Conservation (phyloP, 2,329 filamentous ascomycete species). For the Lecanosticta acicola region DNA sequence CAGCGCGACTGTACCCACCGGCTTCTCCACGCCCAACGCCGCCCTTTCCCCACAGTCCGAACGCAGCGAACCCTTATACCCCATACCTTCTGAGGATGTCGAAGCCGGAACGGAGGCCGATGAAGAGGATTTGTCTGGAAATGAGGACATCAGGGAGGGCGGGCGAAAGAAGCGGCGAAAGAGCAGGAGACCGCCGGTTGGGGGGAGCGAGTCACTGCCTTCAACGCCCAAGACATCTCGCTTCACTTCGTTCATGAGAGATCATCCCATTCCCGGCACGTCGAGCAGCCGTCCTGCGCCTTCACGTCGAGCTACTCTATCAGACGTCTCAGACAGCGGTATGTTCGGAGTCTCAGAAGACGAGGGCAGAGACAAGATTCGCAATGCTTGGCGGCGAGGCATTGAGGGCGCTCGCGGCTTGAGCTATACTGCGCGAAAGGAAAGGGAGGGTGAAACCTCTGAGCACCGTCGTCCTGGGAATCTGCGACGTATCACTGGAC, state of each 20-base stretch:
- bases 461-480: slow-evolving; percentile 39
- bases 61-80: slow-evolving; percentile 29
- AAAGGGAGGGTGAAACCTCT: slow-evolving; percentile 28
- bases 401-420: slow-evolving; percentile 44
- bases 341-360: slow-evolving; percentile 47
- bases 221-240: slow-evolving; percentile 57
- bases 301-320: slow-evolving; percentile 49
- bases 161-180: slow-evolving; percentile 59
- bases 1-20: slow-evolving; percentile 7
- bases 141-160: slow-evolving; percentile 40
- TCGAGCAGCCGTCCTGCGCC: slow-evolving; percentile 53
- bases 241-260: slow-evolving; percentile 44
- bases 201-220: slow-evolving; percentile 58
- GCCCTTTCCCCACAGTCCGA: slow-evolving; percentile 30
- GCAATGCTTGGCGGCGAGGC: slow-evolving; percentile 43
- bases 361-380: slow-evolving; percentile 45
- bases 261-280: slow-evolving; percentile 39
- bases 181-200: slow-evolving; percentile 53
- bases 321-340: slow-evolving; percentile 27
- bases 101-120: slow-evolving; percentile 76
- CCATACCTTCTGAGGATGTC: slow-evolving; percentile 21
- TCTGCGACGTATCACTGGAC: slow-evolving; percentile 44
- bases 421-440: slow-evolving; percentile 37
- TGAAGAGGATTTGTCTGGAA: slow-evolving; percentile 55
- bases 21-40: slow-evolving; percentile 21